Evolutionary conservation across 768 basidiomycete species (phyloP).

Genomic region (Auriculariales sp.): DNA sequence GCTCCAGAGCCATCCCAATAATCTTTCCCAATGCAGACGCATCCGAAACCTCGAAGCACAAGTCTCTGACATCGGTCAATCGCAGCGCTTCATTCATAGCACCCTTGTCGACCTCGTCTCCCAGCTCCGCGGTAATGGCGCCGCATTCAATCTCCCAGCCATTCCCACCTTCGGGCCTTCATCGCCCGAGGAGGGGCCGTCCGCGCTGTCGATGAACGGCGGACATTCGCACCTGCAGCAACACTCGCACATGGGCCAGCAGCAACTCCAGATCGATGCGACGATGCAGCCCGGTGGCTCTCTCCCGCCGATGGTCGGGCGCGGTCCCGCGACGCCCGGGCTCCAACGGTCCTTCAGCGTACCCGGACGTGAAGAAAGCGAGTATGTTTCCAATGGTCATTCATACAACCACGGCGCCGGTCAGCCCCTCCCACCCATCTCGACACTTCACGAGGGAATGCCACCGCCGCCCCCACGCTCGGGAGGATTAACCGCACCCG

Average conservation of each 20-base stretch:
- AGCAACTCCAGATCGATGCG: not conserved
- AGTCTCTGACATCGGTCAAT: constrained; percentile 67
- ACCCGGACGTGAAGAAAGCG: constrained; percentile 3
- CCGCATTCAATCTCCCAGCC: constrained; percentile 3
- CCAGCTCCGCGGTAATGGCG: constrained; percentile 47
- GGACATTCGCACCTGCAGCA: not conserved
- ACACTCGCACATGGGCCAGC: constrained; percentile 1
- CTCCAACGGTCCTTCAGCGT: constrained; percentile 1
- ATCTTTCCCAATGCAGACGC: constrained; percentile 37
- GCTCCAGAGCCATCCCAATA: not conserved
- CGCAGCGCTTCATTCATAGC: constrained; percentile 62
- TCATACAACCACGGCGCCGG: constrained; percentile 2
- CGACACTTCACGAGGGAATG: constrained; percentile 5
- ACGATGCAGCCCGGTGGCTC: not conserved
- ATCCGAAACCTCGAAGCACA: constrained; percentile 80
- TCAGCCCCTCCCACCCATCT: constrained; percentile 7
- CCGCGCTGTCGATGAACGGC: not conserved
- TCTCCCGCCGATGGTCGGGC: not conserved
- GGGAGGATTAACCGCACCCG: too few relatives aligned
- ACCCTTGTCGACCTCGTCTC: constrained; percentile 68
- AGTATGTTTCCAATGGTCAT: constrained; percentile 2
- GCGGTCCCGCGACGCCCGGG: not conserved
- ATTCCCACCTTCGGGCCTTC: not conserved
- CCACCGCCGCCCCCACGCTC: not conserved
- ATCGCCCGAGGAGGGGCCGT: not conserved